phyloP scores from a whole-genome alignment of 768 basidiomycete species.

The Russula brevipes region DNA sequence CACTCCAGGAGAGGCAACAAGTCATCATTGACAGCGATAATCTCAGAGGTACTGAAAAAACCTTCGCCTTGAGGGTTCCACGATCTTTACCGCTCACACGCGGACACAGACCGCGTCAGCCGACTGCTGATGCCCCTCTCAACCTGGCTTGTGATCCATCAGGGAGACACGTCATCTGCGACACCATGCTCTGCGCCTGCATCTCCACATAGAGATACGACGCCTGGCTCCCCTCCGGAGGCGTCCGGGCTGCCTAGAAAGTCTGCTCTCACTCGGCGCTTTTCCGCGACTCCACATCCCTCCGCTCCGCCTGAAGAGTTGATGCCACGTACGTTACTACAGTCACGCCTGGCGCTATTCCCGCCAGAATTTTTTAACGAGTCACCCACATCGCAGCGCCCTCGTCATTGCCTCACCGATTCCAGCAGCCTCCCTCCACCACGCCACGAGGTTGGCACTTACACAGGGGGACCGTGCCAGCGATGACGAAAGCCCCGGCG shows the following conservation, averaged over 20 bases:
- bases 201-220: not conserved
- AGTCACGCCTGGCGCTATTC: not conserved
- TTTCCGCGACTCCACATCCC: not conserved
- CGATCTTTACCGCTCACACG: slow-evolving; percentile 4
- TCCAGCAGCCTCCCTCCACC: slow-evolving; percentile 19
- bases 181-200: slow-evolving; percentile 2
- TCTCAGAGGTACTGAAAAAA: slow-evolving; percentile 20
- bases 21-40: slow-evolving; percentile 13
- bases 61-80: slow-evolving; percentile 1
- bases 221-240: slow-evolving; percentile 2
- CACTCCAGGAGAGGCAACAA: slow-evolving; percentile 20
- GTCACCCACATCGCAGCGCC: slow-evolving; percentile 18
- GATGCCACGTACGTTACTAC: slow-evolving; percentile 24
- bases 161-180: slow-evolving; percentile 7
- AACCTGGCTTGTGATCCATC: slow-evolving; percentile 23
- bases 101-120: slow-evolving; percentile 18
- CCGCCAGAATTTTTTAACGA: slow-evolving; percentile 1
- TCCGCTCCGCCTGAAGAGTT: slow-evolving; percentile 13
- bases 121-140: slow-evolving; percentile 24
- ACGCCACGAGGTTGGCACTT: slow-evolving; percentile 19
- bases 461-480: slow-evolving; percentile 11
- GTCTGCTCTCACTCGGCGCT: not conserved
- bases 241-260: not conserved
- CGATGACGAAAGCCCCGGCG: slow-evolving; percentile 1
- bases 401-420: slow-evolving; percentile 21